Evolutionary conservation across 2,329 filamentous ascomycete species (phyloP), one percentile per base, ranked within the genome.

Genomic region (Hymenoscyphus linearis): DNA sequence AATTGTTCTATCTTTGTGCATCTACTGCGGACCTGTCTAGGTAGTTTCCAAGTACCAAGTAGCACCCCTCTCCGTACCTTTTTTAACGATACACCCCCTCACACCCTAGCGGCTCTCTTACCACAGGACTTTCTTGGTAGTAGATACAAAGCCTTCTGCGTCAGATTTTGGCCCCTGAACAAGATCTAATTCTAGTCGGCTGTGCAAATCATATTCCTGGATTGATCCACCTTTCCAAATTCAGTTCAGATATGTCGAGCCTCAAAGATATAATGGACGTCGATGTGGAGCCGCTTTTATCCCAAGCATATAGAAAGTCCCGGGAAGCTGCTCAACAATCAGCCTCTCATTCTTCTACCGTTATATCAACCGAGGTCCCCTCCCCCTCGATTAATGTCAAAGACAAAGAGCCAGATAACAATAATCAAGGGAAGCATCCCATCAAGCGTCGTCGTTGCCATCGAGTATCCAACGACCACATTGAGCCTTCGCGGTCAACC

Each of bases 221-320:
- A 65, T 65, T 62, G 59, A 65, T 62, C 58, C 62, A 52, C 61
- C 58, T 66, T 70, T 68, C 68, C 66, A 70, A 64, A 65, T 70
- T 62, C 60, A 66, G 64, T 62, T 61, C 60, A 58, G 60, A 64
- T 62, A 74, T 74, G 72, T 71, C 71, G 63, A 72, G 68, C 65
- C 65, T 74, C 65, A 70, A 70, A 66, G 70, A 73, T 66, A 74
- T 74, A 58, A 73, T 74, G 70, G 71, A 74, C 65, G 70, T 72
- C 36, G 72, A 74, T 63, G 70, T 73, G 50, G 71, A 74, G 63
- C 71, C 71, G 56, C 67, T 74, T 34, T 66, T 72, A 54, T 73
- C 70, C 60, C 70, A 73, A 65, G 40, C 70, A 58, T 71, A 70
- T 70, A 71, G 66, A 69, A 72, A 67, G 67, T 66, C 67, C 34